Evolutionary conservation across 2,329 filamentous ascomycete genomes (phyloP).

Genomic region (Ascochyta rabiei): DNA sequence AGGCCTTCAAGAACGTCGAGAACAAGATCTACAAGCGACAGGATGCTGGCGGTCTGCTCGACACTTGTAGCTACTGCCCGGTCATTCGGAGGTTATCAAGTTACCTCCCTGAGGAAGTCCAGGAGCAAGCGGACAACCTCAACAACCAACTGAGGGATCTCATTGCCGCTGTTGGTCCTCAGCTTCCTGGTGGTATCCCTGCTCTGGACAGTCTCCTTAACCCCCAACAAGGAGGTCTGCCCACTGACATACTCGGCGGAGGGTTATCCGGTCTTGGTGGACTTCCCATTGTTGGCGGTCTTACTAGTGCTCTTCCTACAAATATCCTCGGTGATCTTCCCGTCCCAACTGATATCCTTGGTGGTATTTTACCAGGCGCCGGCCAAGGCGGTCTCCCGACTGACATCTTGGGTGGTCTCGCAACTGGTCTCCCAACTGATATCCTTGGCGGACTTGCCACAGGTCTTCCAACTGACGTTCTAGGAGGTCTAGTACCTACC

Average conservation of each 20-base stretch:
- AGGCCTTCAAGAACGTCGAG: conserved; percentile 10
- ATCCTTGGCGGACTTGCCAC: background rate
- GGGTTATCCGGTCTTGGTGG: background rate
- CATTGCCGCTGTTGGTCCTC: conserved; percentile 12
- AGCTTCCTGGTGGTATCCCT: conserved; percentile 15
- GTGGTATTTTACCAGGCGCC: background rate
- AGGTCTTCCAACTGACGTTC: background rate
- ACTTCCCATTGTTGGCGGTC: background rate
- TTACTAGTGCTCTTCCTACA: background rate
- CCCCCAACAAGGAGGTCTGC: background rate
- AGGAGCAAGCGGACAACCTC: conserved; percentile 14
- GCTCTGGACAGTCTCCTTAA: conserved; percentile 10
- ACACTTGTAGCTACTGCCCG: conserved; percentile 21
- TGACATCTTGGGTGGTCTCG: background rate
- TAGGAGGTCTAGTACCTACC: background rate
- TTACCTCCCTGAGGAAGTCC: conserved; percentile 13
- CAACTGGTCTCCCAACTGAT: background rate
- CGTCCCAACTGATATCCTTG: background rate
- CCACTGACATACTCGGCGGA: background rate
- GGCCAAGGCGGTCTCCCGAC: no score
- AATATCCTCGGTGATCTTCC: background rate
- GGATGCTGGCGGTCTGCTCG: conserved; percentile 2
- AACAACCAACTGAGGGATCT: conserved; percentile 18
- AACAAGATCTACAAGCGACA: conserved; percentile 18
- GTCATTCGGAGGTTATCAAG: conserved; percentile 15